These are phyloP conservation scores for Diaporthe sp. DNA, from an alignment of 2,329 filamentous ascomycete genomes.

Conservation along the genomic window DNA sequence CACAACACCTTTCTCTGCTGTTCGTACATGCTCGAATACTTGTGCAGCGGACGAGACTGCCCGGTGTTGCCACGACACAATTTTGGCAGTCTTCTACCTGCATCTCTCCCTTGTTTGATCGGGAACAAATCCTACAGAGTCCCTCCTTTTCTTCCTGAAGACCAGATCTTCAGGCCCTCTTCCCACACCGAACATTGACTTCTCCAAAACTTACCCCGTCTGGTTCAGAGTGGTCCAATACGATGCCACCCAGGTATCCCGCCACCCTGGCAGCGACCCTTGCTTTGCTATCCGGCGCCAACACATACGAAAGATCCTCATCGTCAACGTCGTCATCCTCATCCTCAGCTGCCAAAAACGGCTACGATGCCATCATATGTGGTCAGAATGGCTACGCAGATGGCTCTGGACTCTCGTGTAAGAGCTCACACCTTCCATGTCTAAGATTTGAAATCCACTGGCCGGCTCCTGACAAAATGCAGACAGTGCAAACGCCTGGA, in stretches of 20 bases:
- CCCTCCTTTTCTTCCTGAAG: background rate
- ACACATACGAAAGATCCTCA: background rate
- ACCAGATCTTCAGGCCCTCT: background rate
- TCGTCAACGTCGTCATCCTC: background rate
- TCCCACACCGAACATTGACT: background rate
- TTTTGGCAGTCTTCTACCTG: background rate
- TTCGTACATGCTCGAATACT: background rate
- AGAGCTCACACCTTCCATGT: background rate
- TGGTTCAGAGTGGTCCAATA: background rate
- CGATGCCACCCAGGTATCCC: background rate
- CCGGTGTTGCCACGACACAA: background rate
- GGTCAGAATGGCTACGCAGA: constrained; percentile 40
- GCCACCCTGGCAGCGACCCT: constrained; percentile 33
- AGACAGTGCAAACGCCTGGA: constrained; percentile 47
- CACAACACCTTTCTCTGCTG: background rate
- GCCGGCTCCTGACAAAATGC: background rate
- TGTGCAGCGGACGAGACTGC: background rate
- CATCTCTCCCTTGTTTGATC: background rate
- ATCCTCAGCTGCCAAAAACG: constrained; percentile 27
- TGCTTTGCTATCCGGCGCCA: constrained; percentile 29
- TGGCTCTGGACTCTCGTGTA: constrained; percentile 28
- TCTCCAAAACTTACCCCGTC: background rate
- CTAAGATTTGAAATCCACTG: background rate
- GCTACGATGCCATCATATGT: constrained; percentile 44
- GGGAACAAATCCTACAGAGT: background rate